These are phyloP conservation scores for Cystobasidium pallidum DNA, from an alignment of 1,284 basidiomycete species.

Conservation along the genomic window DNA sequence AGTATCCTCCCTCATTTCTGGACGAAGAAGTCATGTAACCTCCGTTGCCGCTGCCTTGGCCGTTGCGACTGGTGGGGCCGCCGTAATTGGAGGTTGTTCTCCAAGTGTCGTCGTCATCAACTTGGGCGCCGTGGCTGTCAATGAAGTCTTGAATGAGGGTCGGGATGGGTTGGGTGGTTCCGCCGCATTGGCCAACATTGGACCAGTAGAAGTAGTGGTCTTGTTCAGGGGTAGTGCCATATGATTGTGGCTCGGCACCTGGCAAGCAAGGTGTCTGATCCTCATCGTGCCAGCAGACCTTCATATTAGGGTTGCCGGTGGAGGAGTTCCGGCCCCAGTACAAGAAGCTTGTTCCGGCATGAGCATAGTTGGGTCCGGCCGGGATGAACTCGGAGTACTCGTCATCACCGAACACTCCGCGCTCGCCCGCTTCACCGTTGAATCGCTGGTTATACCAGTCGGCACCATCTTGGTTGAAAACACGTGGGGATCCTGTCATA, in stretches of 20 bases:
- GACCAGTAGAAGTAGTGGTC: slow-evolving; percentile 43
- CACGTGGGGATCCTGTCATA: slow-evolving; percentile 39
- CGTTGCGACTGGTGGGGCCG: neutral
- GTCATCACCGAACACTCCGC: slow-evolving; percentile 43
- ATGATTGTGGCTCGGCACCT: slow-evolving; percentile 17
- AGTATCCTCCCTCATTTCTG: neutral
- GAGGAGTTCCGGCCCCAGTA: slow-evolving; percentile 43
- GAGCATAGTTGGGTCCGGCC: slow-evolving; percentile 36
- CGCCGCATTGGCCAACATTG: slow-evolving; percentile 42
- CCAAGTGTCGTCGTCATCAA: slow-evolving; percentile 27
- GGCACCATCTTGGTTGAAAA: slow-evolving; percentile 43
- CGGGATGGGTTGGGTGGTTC: slow-evolving; percentile 5
- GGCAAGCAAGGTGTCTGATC: slow-evolving; percentile 32
- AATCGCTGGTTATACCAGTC: slow-evolving; percentile 43
- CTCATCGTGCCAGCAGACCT: slow-evolving; percentile 46
- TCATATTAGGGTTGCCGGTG: slow-evolving; percentile 35
- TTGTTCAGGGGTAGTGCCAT: slow-evolving; percentile 14
- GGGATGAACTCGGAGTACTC: slow-evolving; percentile 42
- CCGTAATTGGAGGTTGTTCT: slow-evolving; percentile 12
- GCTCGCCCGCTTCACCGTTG: slow-evolving; percentile 47
- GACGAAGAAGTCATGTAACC: slow-evolving; percentile 1
- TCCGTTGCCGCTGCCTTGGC: slow-evolving; percentile 1
- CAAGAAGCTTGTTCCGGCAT: slow-evolving; percentile 42
- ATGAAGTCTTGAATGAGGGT: slow-evolving; percentile 35
- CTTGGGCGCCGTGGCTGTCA: slow-evolving; percentile 30